These are phyloP conservation scores for Euptelea pleiosperma DNA, from an alignment of 164 flowering plant genomes.

Conservation along the genomic window DNA sequence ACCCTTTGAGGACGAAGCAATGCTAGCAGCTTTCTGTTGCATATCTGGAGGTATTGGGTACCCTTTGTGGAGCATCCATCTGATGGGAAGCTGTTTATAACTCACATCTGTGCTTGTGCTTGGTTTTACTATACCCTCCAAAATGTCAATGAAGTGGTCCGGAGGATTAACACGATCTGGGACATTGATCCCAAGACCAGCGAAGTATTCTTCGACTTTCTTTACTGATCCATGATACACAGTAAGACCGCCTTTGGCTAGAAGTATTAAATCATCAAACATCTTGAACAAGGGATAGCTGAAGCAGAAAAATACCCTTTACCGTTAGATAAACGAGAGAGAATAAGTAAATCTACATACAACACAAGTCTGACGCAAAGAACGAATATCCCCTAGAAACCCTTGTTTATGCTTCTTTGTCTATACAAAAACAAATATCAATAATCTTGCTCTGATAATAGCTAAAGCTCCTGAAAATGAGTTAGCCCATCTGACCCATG, in stretches of 20 bases:
- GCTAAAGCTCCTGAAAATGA: background rate
- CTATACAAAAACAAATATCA: background rate
- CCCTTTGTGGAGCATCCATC: conserved; percentile 97
- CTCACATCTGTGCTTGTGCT: conserved; percentile 38
- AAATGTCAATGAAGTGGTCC: conserved; percentile 86
- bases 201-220: conserved; percentile 92
- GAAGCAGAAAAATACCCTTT: conserved; percentile 27
- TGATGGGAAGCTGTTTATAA: conserved; percentile 71
- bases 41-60: conserved; percentile 85
- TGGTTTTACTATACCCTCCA: conserved; percentile 84
- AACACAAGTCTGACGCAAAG: background rate
- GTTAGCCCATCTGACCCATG: background rate
- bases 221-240: conserved; percentile 89
- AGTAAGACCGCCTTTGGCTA: conserved; percentile 93
- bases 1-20: conserved; percentile 34
- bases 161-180: conserved; percentile 98
- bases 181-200: conserved; percentile 70
- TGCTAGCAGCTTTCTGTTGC: conserved; percentile 45
- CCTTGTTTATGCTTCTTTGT: background rate
- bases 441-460: background rate
- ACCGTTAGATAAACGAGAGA: background rate
- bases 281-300: conserved; percentile 89
- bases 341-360: background rate
- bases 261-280: conserved; percentile 97
- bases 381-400: background rate